Evolutionary conservation across 1,139 yeast species (phyloP), one percentile per base, ranked within the genome.

Genomic region (Taphrina sp.): DNA sequence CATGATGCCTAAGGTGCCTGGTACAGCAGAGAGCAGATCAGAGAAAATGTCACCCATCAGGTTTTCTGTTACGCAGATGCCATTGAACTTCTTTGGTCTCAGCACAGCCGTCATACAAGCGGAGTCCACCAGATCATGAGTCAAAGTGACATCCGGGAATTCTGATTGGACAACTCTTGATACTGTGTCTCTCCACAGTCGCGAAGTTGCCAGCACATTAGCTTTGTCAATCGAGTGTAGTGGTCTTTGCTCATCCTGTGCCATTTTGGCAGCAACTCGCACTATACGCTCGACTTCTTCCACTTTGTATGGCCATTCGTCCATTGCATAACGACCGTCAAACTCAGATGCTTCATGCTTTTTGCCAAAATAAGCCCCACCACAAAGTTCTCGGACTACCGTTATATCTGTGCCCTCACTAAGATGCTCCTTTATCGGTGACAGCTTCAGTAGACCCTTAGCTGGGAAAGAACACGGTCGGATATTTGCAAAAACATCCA

Each of bases 21-120:
- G 98, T 65, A 92, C 92, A 51, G 90, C 96, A 22, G 95, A 85
- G 28, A 97, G 96, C 75, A 92, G 97, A 71, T 92, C 98, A 54
- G 95, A 85, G 66, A 92, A 86, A 70, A 92, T 92, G 70, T 92
- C 98, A 66, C 98, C 98, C 72, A 92, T 92, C 95, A 92, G 90
- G 74, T 92, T 92, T 64, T 86, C 84, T 52, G 97, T 90, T 68
- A 92, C 81, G 57, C 92, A 80, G 52, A 92, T 78, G 71, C 98
- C 98, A 69, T 92, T 92, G 66, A 92, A 79, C 63, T 82, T 82
- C 49, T 89, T 84, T 65, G 98, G 98, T 62, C 79, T 80, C 74
- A 92, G 88, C 64, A 92, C 86, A 65, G 92, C 75, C 66, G 90
- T 89, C 98, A 92, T 92, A 52, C 98, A 97, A 51, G 98, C 98